These are phyloP conservation scores for Boletus rubescentipes DNA, from an alignment of 768 basidiomycete genomes.

Conservation along the genomic window DNA sequence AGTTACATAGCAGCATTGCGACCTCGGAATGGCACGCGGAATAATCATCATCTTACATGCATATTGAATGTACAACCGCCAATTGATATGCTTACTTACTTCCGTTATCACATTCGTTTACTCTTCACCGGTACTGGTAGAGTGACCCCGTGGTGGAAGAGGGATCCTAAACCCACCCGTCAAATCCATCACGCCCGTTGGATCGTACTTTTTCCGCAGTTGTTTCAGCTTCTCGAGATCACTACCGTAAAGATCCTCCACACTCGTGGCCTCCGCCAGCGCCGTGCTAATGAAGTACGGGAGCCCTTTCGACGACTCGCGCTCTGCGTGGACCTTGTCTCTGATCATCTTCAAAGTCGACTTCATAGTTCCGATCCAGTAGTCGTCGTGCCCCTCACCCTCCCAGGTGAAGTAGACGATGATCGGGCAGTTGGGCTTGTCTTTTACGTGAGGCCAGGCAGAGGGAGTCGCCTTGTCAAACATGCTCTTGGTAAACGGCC, in stretches of 20 bases:
- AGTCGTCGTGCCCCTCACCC: neutral
- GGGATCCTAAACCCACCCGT: neutral
- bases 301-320: neutral
- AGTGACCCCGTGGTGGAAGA: neutral
- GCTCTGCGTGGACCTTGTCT: constrained; percentile 1
- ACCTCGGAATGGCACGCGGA: too few relatives aligned
- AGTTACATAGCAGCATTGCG: too few relatives aligned
- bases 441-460: constrained; percentile 13
- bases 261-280: neutral
- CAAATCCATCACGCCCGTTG: neutral
- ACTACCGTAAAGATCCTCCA: constrained; percentile 12
- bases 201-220: neutral
- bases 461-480: constrained; percentile 12
- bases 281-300: constrained; percentile 14
- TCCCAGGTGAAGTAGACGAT: constrained; percentile 15
- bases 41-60: too few relatives aligned
- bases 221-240: neutral
- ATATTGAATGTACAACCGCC: too few relatives aligned
- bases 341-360: neutral
- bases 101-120: neutral
- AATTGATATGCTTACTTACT: too few relatives aligned
- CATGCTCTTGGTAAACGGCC: constrained; percentile 18
- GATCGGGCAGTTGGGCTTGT: constrained; percentile 13
- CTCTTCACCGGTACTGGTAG: neutral
- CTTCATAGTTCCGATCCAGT: constrained; percentile 12